These are phyloP conservation scores for Fusarium falciforme DNA, from an alignment of 2,329 filamentous ascomycete species.

Conservation along the genomic window DNA sequence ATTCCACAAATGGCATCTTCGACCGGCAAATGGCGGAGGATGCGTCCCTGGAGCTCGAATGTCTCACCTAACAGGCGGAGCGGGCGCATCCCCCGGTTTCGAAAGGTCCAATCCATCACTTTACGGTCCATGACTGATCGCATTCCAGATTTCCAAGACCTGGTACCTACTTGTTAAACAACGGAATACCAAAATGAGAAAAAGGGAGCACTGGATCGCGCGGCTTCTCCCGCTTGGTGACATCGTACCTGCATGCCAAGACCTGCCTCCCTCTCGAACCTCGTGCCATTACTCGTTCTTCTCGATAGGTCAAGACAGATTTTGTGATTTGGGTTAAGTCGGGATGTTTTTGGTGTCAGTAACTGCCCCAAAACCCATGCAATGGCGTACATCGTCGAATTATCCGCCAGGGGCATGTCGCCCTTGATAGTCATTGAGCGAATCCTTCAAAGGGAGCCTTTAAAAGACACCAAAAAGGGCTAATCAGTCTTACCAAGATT, in stretches of 20 bases:
- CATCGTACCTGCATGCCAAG: neutral
- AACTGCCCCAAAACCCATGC: neutral
- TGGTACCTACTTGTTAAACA: neutral
- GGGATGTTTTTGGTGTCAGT: neutral
- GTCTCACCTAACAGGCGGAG: neutral
- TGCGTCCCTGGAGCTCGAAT: neutral
- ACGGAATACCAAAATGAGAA: neutral
- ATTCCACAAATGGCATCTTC: neutral
- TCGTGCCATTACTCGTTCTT: neutral
- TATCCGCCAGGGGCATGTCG: neutral
- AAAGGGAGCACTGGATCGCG: neutral
- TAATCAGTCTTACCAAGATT: neutral
- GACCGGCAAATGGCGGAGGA: neutral
- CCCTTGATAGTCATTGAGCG: neutral
- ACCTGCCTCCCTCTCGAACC: neutral
- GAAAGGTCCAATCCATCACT: neutral
- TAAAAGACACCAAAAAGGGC: neutral
- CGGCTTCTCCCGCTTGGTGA: neutral
- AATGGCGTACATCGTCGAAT: neutral
- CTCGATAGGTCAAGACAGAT: neutral
- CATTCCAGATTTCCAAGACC: neutral
- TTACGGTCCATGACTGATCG: neutral
- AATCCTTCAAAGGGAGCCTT: neutral
- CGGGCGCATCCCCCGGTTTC: neutral
- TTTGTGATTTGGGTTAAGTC: neutral